Evolutionary conservation across 768 basidiomycete genomes (phyloP).

Genomic region (Lactarius sp.): DNA sequence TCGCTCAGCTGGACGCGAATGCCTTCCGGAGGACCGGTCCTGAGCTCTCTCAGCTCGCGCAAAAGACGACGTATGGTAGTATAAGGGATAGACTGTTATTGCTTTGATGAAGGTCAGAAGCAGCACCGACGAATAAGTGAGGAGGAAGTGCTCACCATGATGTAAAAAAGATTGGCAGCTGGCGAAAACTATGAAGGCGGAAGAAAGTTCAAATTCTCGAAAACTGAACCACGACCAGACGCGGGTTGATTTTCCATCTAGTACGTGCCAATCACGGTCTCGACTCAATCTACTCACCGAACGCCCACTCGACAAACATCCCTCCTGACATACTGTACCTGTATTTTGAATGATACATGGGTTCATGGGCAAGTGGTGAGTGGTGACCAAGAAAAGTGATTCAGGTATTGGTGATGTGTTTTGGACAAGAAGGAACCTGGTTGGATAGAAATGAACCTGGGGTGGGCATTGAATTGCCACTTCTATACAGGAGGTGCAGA

Average conservation of each 20-base stretch:
- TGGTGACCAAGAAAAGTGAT: no score
- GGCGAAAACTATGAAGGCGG: background rate
- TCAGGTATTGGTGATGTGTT: no score
- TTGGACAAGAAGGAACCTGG: no score
- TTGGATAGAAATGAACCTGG: no score
- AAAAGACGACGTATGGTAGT: conserved; percentile 78
- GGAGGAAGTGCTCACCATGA: conserved; percentile 2
- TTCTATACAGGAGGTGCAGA: no score
- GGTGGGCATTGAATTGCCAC: no score
- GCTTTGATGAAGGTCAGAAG: background rate
- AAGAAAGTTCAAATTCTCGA: conserved; percentile 6
- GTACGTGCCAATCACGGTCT: background rate
- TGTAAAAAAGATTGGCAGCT: background rate
- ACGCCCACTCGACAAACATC: no score
- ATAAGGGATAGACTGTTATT: conserved; percentile 40
- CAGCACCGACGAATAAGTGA: background rate
- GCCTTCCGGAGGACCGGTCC: conserved; percentile 81
- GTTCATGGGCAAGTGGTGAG: no score
- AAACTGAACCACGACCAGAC: conserved; percentile 2
- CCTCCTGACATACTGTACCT: no score
- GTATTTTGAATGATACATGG: no score
- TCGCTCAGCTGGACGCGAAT: conserved; percentile 83
- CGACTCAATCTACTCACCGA: no score
- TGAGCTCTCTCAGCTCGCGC: conserved; percentile 78
- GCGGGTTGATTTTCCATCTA: conserved; percentile 1